These are phyloP conservation scores for Pythium aristosporum DNA, from an alignment of 352 stramenopile species.

Conservation along the genomic window DNA sequence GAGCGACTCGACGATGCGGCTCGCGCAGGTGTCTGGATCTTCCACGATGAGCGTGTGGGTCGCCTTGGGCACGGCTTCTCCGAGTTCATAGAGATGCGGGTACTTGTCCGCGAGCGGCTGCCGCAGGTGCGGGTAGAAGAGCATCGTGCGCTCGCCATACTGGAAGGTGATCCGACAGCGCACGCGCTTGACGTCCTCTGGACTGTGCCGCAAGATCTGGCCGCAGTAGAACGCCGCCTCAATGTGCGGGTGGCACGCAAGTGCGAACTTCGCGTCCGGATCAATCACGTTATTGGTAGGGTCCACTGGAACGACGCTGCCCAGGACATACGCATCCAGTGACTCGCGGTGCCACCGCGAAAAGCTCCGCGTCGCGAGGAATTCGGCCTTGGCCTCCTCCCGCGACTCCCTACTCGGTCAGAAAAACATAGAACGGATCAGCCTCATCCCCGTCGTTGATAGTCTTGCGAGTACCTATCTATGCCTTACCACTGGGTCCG, in stretches of 20 bases:
- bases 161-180: slow-evolving; percentile 39
- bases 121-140: slow-evolving; percentile 35
- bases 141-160: slow-evolving; percentile 40
- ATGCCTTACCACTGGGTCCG: slow-evolving; percentile 9
- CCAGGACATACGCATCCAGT: slow-evolving; percentile 31
- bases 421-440: neutral
- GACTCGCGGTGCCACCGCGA: slow-evolving; percentile 41
- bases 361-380: slow-evolving; percentile 38
- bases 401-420: slow-evolving; percentile 9
- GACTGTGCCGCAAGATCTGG: slow-evolving; percentile 32
- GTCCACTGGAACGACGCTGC: slow-evolving; percentile 33
- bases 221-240: slow-evolving; percentile 42
- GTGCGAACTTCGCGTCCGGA: slow-evolving; percentile 7
- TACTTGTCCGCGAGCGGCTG: slow-evolving; percentile 26
- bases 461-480: neutral
- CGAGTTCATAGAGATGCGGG: slow-evolving; percentile 44
- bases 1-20: slow-evolving; percentile 34
- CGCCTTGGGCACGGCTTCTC: slow-evolving; percentile 31
- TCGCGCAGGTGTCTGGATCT: slow-evolving; percentile 28
- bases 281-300: slow-evolving; percentile 28
- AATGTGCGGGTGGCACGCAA: slow-evolving; percentile 39
- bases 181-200: slow-evolving; percentile 35
- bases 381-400: slow-evolving; percentile 17
- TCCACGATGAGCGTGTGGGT: slow-evolving; percentile 49
- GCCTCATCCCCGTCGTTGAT: no score